Evolutionary conservation across 345 rosid genomes (phyloP).

Genomic region (Gossypium ekmanianum): DNA sequence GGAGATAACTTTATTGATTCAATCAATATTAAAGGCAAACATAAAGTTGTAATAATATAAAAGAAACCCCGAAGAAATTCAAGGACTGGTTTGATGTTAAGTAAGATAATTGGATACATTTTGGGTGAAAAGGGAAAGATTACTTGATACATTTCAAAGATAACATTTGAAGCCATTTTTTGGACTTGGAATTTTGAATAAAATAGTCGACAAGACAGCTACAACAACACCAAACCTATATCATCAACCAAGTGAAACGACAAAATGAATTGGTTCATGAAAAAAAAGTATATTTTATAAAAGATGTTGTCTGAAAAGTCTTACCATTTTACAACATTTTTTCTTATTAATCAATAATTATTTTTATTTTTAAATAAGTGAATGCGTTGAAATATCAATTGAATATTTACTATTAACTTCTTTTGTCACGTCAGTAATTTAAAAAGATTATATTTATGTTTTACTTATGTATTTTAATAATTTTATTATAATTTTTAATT

Average conservation of each 20-base stretch:
- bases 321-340: too few relatives aligned
- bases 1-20: too few relatives aligned
- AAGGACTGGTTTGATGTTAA: background rate
- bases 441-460: too few relatives aligned
- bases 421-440: too few relatives aligned
- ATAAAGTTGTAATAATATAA: background rate
- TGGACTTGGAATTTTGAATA: background rate
- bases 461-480: too few relatives aligned
- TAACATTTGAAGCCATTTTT: background rate
- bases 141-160: background rate
- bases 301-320: background rate
- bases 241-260: background rate
- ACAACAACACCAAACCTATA: background rate
- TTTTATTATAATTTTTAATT: too few relatives aligned
- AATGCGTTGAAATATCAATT: too few relatives aligned
- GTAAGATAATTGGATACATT: background rate
- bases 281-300: background rate
- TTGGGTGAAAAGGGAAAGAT: background rate
- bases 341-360: too few relatives aligned
- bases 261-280: background rate
- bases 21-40: background rate
- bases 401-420: too few relatives aligned
- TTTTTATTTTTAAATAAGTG: too few relatives aligned
- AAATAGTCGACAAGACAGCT: constrained; percentile 1
- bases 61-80: background rate